Evolutionary conservation across 345 rosid genomes (phyloP), one percentile per base, ranked within the genome.

Genomic region (Isatis tinctoria): DNA sequence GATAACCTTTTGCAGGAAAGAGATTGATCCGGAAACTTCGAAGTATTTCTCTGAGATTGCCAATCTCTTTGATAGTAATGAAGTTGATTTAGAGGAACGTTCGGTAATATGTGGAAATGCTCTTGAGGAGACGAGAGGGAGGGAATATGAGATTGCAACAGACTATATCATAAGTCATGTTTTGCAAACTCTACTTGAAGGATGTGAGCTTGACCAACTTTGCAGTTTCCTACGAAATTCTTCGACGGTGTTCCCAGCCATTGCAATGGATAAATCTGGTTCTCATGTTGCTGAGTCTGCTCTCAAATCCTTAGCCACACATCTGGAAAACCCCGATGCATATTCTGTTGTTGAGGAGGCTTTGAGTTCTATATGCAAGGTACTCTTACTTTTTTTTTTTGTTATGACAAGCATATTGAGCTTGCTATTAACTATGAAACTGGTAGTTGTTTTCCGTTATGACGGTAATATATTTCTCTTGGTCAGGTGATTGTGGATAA

Each of bases 261-360:
- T 92, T 80, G 90, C 98, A 41, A 89, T 89, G 94, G 98, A 92
- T 79, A 87, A 89, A 37, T 90, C 96, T 52, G 96, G 98, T 69
- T 96, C 99, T 57, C 97, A 96, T 85, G 98, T 92, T 52, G 93
- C 93, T 0, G 98, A 96, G 83, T 83, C 98, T 51, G 94, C 97
- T 70, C 89, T 96, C 45, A 92, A 89, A 88, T 87, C 94, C 47
- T 74, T 96, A 79, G 81, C 85, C 26, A 39, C 65, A 27, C 96
- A 88, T 81, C 87, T 96, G 68, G 84, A 92, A 59, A 94, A 90
- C 13, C 74, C 83, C 60, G 97, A 87, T 20, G 72, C 85, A 10
- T 83, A 81, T 83, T 69, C 87, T 60, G 75, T 81, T 76, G 76
- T 92, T 73, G 90, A 87, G 86, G 98, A 88, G 37, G 87, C 91